Evolutionary conservation across 2,329 filamentous ascomycete genomes (phyloP).

Genomic region (Meredithiella fracta): DNA sequence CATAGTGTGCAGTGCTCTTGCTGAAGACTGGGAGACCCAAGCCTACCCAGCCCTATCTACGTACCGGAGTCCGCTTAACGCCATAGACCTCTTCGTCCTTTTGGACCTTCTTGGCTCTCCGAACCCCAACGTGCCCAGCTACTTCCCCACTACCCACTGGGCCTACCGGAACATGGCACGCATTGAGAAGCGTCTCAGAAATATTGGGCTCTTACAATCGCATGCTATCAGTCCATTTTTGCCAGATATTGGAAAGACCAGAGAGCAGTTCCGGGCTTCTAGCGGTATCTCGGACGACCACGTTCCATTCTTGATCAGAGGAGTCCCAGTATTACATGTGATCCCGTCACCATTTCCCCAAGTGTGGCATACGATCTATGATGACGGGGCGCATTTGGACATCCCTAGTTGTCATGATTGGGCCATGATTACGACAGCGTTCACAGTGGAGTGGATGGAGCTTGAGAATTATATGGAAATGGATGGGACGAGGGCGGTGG

Average conservation of each 20-base stretch:
- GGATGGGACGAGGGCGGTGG: not conserved
- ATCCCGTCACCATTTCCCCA: conserved; percentile 69
- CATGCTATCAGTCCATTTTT: conserved; percentile 40
- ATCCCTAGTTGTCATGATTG: conserved; percentile 68
- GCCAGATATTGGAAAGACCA: conserved; percentile 39
- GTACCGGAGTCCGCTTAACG: conserved; percentile 55
- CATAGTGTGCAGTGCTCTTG: conserved; percentile 40
- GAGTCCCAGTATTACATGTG: conserved; percentile 76
- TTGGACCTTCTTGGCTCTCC: conserved; percentile 68
- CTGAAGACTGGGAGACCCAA: conserved; percentile 61
- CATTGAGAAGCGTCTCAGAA: conserved; percentile 58
- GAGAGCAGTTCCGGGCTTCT: conserved; percentile 32
- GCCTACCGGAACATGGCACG: conserved; percentile 63
- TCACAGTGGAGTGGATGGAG: conserved; percentile 86
- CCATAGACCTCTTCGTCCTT: conserved; percentile 80
- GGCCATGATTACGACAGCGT: conserved; percentile 68
- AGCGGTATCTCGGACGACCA: conserved; percentile 65
- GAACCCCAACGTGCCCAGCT: conserved; percentile 59
- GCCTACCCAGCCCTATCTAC: conserved; percentile 55
- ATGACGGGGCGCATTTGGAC: conserved; percentile 75
- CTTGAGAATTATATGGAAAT: conserved; percentile 28
- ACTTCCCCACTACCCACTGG: conserved; percentile 85
- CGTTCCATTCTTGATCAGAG: conserved; percentile 70
- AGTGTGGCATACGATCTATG: conserved; percentile 75
- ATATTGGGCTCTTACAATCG: conserved; percentile 49